phyloP scores from a whole-genome alignment of 495 filamentous ascomycete genomes.

The Platismatia glauca region DNA sequence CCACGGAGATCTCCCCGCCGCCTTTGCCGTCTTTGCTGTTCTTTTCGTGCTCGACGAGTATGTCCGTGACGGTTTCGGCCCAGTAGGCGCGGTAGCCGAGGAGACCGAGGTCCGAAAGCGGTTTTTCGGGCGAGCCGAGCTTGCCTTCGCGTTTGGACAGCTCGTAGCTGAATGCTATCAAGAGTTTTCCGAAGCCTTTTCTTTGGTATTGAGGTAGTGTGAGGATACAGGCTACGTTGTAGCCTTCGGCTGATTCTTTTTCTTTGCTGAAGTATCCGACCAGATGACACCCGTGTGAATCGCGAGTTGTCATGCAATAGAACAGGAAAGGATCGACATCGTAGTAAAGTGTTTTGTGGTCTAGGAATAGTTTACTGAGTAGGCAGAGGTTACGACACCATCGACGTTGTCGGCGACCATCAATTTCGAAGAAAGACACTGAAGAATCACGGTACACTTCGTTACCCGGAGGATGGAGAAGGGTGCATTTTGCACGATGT shows the following conservation, averaged over 20 bases:
- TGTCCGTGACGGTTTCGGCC: constrained; percentile 84
- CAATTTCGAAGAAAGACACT: constrained; percentile 95
- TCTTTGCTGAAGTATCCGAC: constrained; percentile 98
- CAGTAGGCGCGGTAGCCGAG: constrained; percentile 93
- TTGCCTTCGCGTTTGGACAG: constrained; percentile 91
- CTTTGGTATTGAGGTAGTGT: constrained; percentile 93
- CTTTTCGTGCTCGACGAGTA: constrained; percentile 51
- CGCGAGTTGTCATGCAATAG: constrained; percentile 91
- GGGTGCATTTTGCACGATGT: constrained; percentile 82
- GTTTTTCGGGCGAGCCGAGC: constrained; percentile 91
- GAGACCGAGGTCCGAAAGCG: constrained; percentile 84
- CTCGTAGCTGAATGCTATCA: constrained; percentile 98
- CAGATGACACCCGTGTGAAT: constrained; percentile 80
- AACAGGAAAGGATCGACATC: constrained; percentile 98
- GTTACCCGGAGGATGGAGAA: constrained; percentile 90
- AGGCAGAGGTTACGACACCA: constrained; percentile 97
- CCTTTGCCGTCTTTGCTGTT: constrained; percentile 26
- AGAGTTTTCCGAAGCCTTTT: constrained; percentile 80
- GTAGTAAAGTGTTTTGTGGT: constrained; percentile 99
- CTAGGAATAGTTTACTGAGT: constrained; percentile 89
- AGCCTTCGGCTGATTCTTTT: constrained; percentile 90
- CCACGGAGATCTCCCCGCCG: constrained; percentile 57
- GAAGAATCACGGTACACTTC: constrained; percentile 95
- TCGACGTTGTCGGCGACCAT: constrained; percentile 85
- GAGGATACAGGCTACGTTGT: constrained; percentile 96